These are phyloP conservation scores for Penicillium odoratum DNA, from an alignment of 495 filamentous ascomycete genomes.

Conservation along the genomic window DNA sequence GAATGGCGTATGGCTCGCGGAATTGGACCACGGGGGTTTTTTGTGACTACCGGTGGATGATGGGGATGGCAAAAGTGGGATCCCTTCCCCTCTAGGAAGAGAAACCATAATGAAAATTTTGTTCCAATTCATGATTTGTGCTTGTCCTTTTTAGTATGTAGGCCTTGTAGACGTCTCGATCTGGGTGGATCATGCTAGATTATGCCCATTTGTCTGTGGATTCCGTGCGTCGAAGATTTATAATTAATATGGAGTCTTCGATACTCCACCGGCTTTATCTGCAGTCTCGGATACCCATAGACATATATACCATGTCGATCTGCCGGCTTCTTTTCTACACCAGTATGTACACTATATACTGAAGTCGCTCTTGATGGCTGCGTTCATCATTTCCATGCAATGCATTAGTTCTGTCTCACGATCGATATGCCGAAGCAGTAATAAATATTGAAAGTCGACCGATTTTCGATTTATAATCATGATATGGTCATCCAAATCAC, in stretches of 20 bases:
- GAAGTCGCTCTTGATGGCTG: not conserved
- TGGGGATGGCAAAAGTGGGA: conserved; percentile 36
- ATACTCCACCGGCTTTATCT: not conserved
- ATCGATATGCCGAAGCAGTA: not conserved
- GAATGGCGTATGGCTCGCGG: conserved; percentile 30
- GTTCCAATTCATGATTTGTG: conserved; percentile 23
- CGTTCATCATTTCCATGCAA: not conserved
- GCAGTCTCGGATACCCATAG: not conserved
- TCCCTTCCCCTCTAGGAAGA: conserved; percentile 28
- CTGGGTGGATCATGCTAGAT: not conserved
- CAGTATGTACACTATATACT: not conserved
- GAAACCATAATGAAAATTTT: conserved; percentile 39
- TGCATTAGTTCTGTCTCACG: not conserved
- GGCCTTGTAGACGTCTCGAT: not conserved
- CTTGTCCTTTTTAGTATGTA: conserved; percentile 2
- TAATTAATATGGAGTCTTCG: not conserved
- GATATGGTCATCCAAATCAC: not conserved
- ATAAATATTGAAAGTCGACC: not conserved
- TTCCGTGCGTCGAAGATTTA: too few species aligned
- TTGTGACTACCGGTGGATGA: conserved; percentile 31
- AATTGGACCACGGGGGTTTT: conserved; percentile 29
- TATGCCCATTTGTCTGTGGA: not conserved
- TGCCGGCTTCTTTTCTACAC: not conserved
- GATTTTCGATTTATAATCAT: not conserved
- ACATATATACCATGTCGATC: not conserved